Evolutionary conservation across 805 yeast genomes (phyloP).

Genomic region (Ogataea henricii): DNA sequence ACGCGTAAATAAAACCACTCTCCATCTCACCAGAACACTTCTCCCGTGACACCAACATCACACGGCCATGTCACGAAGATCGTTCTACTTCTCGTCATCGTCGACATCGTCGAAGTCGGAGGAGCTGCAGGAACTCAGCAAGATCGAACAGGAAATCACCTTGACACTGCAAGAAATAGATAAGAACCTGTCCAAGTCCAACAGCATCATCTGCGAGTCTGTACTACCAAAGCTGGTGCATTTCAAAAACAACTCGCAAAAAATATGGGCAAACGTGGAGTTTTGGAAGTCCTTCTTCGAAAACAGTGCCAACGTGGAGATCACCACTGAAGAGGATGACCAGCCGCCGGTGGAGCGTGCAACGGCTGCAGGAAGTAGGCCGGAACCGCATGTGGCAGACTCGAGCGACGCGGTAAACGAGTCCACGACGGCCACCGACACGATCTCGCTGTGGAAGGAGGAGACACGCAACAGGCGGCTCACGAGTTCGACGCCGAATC

Average conservation of each 20-base stretch:
- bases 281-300: constrained; percentile 83
- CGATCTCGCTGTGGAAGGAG: constrained; percentile 22
- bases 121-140: constrained; percentile 51
- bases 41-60: not conserved
- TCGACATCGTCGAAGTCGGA: constrained; percentile 20
- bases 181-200: constrained; percentile 66
- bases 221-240: constrained; percentile 67
- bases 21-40: not conserved
- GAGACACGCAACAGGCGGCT: constrained; percentile 18
- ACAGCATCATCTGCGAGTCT: constrained; percentile 64
- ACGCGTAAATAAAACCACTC: not conserved
- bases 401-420: constrained; percentile 12
- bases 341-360: constrained; percentile 6
- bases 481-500: constrained; percentile 28
- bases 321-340: constrained; percentile 24
- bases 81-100: constrained; percentile 35
- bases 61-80: constrained; percentile 25
- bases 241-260: constrained; percentile 58
- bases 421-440: constrained; percentile 20
- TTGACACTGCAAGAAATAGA: constrained; percentile 77
- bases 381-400: constrained; percentile 2
- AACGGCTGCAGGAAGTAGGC: not conserved
- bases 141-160: constrained; percentile 78
- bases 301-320: constrained; percentile 37
- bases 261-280: constrained; percentile 64